phyloP scores from a whole-genome alignment of 2,329 filamentous ascomycete species.

The Fusarium penzigii region DNA sequence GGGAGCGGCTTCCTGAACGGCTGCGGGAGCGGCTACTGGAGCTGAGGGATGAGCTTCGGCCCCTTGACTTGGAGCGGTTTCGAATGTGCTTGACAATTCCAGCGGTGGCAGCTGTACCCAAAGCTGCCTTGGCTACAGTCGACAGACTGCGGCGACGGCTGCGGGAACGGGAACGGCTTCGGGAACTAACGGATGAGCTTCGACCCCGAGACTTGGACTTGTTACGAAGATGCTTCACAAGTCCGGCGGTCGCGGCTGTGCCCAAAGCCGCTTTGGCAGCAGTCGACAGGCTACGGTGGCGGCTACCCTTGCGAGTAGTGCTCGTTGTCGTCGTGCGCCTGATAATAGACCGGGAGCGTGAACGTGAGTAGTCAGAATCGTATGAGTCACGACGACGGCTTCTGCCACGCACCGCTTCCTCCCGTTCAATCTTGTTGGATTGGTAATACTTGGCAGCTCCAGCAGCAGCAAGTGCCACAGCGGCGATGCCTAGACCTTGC shows the following conservation, averaged over 20 bases:
- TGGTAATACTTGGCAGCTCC: constrained; percentile 67
- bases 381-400: constrained; percentile 46
- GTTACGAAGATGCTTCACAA: constrained; percentile 58
- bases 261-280: constrained; percentile 60
- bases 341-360: constrained; percentile 44
- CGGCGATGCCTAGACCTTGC: constrained; percentile 63
- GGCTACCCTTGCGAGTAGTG: constrained; percentile 32
- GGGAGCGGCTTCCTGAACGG: constrained; percentile 32
- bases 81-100: constrained; percentile 60
- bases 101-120: constrained; percentile 59
- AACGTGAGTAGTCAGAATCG: constrained; percentile 45
- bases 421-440: constrained; percentile 59
- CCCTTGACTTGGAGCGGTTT: constrained; percentile 49
- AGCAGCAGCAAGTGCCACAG: constrained; percentile 63
- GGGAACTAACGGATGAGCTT: constrained; percentile 25
- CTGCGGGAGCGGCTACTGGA: constrained; percentile 3
- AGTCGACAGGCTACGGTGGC: constrained; percentile 48
- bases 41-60: constrained; percentile 28
- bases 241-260: constrained; percentile 57
- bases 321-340: constrained; percentile 41
- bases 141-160: constrained; percentile 51
- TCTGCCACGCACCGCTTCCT: constrained; percentile 58
- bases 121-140: constrained; percentile 55
- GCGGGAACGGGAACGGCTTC: constrained; percentile 25
- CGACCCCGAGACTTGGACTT: constrained; percentile 46